These are phyloP conservation scores for Hypomyces rosellus DNA, from an alignment of 2,329 filamentous ascomycete species.

Conservation along the genomic window DNA sequence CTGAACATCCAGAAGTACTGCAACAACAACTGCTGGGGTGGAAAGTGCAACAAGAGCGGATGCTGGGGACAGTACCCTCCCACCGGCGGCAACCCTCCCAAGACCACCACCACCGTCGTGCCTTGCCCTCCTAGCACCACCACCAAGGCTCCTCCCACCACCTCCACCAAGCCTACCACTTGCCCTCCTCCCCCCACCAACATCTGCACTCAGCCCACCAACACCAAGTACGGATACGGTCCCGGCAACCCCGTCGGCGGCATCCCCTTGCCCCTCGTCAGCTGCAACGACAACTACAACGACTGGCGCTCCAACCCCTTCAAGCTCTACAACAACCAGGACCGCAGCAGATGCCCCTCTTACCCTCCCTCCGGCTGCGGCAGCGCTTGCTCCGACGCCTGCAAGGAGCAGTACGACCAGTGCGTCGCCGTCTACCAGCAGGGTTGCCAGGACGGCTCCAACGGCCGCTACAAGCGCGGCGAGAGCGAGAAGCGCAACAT, in stretches of 20 bases:
- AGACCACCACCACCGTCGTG: conserved; percentile 29
- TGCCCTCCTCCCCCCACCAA: conserved; percentile 43
- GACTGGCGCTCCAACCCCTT: conserved; percentile 40
- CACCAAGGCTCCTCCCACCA: conserved; percentile 22
- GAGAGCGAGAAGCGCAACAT: conserved; percentile 19
- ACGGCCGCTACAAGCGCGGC: conserved; percentile 20
- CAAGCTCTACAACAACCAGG: conserved; percentile 45
- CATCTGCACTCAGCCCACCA: conserved; percentile 48
- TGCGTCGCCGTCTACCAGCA: conserved; percentile 44
- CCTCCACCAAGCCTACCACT: conserved; percentile 26
- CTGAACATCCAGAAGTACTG: conserved; percentile 40
- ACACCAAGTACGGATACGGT: conserved; percentile 58
- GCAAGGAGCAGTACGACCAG: conserved; percentile 44
- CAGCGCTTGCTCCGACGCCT: conserved; percentile 45
- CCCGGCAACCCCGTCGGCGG: conserved; percentile 52
- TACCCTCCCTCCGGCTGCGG: conserved; percentile 33
- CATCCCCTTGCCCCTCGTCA: conserved; percentile 46
- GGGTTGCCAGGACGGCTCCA: conserved; percentile 35
- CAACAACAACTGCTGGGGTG: conserved; percentile 27
- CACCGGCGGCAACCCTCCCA: conserved; percentile 15
- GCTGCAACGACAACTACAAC: conserved; percentile 45
- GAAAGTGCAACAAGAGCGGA: conserved; percentile 34
- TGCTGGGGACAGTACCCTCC: conserved; percentile 33
- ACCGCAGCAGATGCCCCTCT: conserved; percentile 37
- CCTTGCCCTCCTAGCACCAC: conserved; percentile 26